A percentile compares a stretch with the other conserved stretches of the same genome.
These are phyloP conservation scores for Thraustotheca clavata DNA, from an alignment of 352 stramenopile genomes.

Conservation along the genomic window DNA sequence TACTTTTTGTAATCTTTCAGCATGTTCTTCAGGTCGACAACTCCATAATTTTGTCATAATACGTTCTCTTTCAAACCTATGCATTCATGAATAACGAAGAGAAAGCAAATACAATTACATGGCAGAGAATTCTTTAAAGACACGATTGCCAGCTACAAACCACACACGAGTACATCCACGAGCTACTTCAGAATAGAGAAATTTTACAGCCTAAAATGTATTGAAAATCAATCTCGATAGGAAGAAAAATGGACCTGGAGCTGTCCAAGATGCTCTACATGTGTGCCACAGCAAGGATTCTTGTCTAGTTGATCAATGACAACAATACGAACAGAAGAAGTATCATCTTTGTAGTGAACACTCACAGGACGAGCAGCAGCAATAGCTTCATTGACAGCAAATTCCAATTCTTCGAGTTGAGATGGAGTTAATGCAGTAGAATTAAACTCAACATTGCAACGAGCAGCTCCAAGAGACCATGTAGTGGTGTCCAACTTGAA, in stretches of 20 bases:
- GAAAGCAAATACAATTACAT: conserved; percentile 34
- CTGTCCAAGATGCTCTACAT: conserved; percentile 64
- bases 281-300: conserved; percentile 85
- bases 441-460: conserved; percentile 75
- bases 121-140: conserved; percentile 65
- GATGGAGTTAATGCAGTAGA: conserved; percentile 21
- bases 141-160: conserved; percentile 76
- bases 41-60: conserved; percentile 64
- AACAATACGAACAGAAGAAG: conserved; percentile 72
- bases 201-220: conserved; percentile 38
- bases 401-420: conserved; percentile 40
- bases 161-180: conserved; percentile 60
- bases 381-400: conserved; percentile 70
- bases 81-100: not conserved
- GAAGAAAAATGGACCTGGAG: conserved; percentile 33
- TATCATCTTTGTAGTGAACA: conserved; percentile 41
- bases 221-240: not conserved
- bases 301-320: conserved; percentile 70
- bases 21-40: conserved; percentile 54
- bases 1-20: conserved; percentile 52
- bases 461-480: conserved; percentile 63
- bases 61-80: conserved; percentile 51
- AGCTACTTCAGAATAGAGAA: conserved; percentile 65
- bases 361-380: conserved; percentile 42
- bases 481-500: conserved; percentile 67